Conservation (phyloP, 1,284 basidiomycete genomes). For the Chiua sp. region DNA sequence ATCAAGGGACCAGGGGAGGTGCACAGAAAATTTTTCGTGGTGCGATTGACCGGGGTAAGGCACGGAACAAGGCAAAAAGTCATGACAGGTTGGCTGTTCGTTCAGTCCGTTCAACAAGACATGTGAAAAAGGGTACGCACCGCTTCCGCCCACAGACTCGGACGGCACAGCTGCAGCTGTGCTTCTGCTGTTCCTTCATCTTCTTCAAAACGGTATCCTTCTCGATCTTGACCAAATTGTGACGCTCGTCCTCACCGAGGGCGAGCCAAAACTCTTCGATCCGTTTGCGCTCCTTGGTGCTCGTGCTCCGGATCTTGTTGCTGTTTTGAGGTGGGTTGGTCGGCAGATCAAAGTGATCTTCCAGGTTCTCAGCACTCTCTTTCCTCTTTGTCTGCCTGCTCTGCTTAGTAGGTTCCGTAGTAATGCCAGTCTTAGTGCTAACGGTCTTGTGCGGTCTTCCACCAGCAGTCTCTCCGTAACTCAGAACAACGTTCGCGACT, state of each 20-base stretch:
- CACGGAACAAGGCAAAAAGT: slow-evolving; percentile 28
- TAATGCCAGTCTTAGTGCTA: slow-evolving; percentile 35
- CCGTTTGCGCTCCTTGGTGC: slow-evolving; percentile 91
- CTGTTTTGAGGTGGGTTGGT: slow-evolving; percentile 41
- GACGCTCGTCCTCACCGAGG: slow-evolving; percentile 86
- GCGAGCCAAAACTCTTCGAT: slow-evolving; percentile 98
- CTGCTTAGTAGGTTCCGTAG: slow-evolving; percentile 31
- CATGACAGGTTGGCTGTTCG: slow-evolving; percentile 44
- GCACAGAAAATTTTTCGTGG: slow-evolving; percentile 23
- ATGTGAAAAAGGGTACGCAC: slow-evolving; percentile 56
- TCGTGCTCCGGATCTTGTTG: slow-evolving; percentile 90
- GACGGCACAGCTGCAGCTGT: slow-evolving; percentile 93
- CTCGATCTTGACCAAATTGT: slow-evolving; percentile 93
- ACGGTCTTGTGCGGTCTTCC: slow-evolving; percentile 5
- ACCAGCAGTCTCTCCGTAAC: slow-evolving; percentile 41
- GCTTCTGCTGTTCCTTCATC: slow-evolving; percentile 99
- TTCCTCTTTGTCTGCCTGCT: slow-evolving; percentile 35
- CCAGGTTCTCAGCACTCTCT: slow-evolving; percentile 24
- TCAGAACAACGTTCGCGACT: slow-evolving; percentile 46
- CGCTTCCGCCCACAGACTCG: slow-evolving; percentile 98
- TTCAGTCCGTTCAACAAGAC: slow-evolving; percentile 26
- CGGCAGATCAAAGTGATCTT: too few species aligned
- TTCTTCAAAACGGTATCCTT: slow-evolving; percentile 96
- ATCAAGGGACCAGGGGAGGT: slow-evolving; percentile 26
- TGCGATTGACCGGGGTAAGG: slow-evolving; percentile 22